Percentiles rank a stretch among this genome's conserved stretches.
phyloP scores from a whole-genome alignment of 1,284 basidiomycete species.

The Boletus mariae region DNA sequence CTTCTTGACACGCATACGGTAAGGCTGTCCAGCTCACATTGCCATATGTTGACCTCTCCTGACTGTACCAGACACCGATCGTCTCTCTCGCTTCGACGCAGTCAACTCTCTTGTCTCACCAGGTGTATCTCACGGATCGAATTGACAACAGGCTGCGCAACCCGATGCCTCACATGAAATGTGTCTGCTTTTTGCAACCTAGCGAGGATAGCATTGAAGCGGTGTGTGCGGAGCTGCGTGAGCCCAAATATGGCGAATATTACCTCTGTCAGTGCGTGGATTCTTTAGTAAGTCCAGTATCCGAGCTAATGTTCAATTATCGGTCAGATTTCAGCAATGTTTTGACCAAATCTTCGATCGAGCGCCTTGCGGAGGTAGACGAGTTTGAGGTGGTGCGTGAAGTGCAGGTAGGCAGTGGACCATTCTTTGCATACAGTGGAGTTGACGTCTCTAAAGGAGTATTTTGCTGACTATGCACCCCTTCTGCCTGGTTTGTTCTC shows the following conservation, averaged over 20 bases:
- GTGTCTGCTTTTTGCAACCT: conserved; percentile 89
- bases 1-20: conserved; percentile 96
- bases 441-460: conserved; percentile 59
- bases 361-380: conserved; percentile 91
- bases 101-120: conserved; percentile 89
- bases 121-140: conserved; percentile 96
- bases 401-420: conserved; percentile 67
- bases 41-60: conserved; percentile 3
- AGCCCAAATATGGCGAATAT: conserved; percentile 95
- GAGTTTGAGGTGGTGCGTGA: conserved; percentile 96
- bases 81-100: conserved; percentile 95
- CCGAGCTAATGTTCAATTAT: conserved; percentile 17
- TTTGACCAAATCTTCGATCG: conserved; percentile 86
- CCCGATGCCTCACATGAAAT: conserved; percentile 93
- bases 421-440: neutral
- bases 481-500: conserved; percentile 88
- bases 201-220: conserved; percentile 79
- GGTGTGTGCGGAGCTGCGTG: conserved; percentile 79
- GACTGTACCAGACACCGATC: conserved; percentile 79
- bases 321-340: conserved; percentile 89
- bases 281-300: conserved; percentile 29
- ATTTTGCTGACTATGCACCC: conserved; percentile 92
- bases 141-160: conserved; percentile 91
- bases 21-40: conserved; percentile 23
- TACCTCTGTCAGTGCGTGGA: conserved; percentile 91